Evolutionary conservation across 768 basidiomycete genomes (phyloP).

Genomic region (Lactarius quietus): DNA sequence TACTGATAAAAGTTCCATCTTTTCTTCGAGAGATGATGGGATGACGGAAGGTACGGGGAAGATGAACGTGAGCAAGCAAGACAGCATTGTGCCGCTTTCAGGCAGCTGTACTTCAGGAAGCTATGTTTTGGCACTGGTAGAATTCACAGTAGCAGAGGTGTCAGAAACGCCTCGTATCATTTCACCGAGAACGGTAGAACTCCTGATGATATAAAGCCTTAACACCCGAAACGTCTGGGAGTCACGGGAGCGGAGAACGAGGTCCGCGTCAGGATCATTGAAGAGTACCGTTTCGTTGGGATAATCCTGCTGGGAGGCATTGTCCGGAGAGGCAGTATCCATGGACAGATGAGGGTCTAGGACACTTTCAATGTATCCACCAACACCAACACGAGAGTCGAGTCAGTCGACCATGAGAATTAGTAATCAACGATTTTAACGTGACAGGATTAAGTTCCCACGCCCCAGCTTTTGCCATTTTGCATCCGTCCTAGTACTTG

Average conservation of each 20-base stretch:
- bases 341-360: not conserved
- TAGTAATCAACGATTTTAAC: no score
- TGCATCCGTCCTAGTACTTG: no score
- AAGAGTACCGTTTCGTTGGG: not conserved
- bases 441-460: no score
- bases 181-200: constrained; percentile 39
- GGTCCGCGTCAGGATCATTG: constrained; percentile 38
- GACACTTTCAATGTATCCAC: no score
- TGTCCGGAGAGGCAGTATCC: not conserved
- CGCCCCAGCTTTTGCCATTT: no score
- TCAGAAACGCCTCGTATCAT: not conserved
- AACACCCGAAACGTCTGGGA: constrained; percentile 43
- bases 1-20: not conserved
- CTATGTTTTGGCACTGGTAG: not conserved
- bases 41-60: constrained; percentile 1
- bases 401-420: no score
- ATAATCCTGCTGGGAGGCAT: not conserved
- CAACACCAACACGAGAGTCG: no score
- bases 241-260: constrained; percentile 43
- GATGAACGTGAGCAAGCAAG: constrained; percentile 8
- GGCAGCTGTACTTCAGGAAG: constrained; percentile 5
- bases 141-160: not conserved
- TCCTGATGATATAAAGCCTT: constrained; percentile 40
- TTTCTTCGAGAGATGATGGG: not conserved
- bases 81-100: not conserved